phyloP scores from a whole-genome alignment of 2,329 filamentous ascomycete genomes.

The Leptographium lundbergii region DNA sequence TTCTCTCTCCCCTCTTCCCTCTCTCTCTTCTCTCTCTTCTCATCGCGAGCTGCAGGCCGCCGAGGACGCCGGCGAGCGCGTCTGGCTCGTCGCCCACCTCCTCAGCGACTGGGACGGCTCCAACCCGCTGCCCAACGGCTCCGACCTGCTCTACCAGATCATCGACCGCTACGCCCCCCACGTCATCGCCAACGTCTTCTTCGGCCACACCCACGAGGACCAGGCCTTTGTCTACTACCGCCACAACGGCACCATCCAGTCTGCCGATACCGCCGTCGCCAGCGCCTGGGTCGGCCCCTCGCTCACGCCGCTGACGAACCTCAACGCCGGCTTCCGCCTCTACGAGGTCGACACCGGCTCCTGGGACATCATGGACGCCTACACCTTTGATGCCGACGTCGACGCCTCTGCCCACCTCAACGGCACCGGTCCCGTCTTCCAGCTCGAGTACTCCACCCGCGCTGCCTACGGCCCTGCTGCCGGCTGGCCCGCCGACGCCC shows the following conservation, averaged over 20 bases:
- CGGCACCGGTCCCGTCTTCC: constrained; percentile 32
- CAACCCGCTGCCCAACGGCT: constrained; percentile 35
- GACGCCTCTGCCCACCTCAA: constrained; percentile 27
- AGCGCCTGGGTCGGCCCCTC: constrained; percentile 39
- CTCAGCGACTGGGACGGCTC: constrained; percentile 34
- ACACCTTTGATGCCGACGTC: constrained; percentile 42
- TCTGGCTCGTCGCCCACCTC: constrained; percentile 47
- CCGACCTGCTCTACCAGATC: constrained; percentile 34
- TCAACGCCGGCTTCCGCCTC: constrained; percentile 43
- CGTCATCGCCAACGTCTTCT: constrained; percentile 44
- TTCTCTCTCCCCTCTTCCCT: too few relatives aligned
- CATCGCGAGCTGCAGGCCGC: constrained; percentile 38
- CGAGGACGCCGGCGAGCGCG: constrained; percentile 36
- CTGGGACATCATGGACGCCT: constrained; percentile 40
- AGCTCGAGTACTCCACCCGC: constrained; percentile 42
- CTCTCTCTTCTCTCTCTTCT: constrained; percentile 20
- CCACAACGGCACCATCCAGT: constrained; percentile 32
- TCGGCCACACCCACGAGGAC: constrained; percentile 40
- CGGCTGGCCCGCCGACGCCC: constrained; percentile 24
- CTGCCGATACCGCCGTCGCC: constrained; percentile 34
- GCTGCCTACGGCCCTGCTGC: constrained; percentile 36
- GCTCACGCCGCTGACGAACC: constrained; percentile 33
- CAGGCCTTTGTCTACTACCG: constrained; percentile 37
- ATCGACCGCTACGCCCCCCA: constrained; percentile 36
- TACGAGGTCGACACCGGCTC: constrained; percentile 46